These are phyloP conservation scores for Sporothrix pallida DNA, from an alignment of 2,329 filamentous ascomycete genomes.

Conservation along the genomic window DNA sequence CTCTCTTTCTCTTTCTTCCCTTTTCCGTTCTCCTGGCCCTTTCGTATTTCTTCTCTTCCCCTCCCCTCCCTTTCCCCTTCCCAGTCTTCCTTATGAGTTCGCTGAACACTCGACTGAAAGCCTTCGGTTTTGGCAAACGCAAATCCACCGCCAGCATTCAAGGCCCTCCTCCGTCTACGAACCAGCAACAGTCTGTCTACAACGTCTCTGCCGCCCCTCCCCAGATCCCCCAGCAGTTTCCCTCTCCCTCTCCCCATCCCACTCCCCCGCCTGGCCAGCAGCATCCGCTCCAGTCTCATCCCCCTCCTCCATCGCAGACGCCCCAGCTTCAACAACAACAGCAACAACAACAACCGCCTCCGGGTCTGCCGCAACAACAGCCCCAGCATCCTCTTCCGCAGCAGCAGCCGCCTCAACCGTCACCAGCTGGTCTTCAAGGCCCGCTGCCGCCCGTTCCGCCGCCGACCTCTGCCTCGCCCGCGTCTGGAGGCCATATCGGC, in stretches of 20 bases:
- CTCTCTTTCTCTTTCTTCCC: conserved; percentile 4
- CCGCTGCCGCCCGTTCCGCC: conserved; percentile 28
- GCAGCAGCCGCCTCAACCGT: conserved; percentile 43
- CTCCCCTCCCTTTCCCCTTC: conserved; percentile 41
- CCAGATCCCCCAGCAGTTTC: conserved; percentile 60
- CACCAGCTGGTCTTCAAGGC: conserved; percentile 39
- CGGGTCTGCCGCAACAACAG: conserved; percentile 33
- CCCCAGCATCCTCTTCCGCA: conserved; percentile 35
- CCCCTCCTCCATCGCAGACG: conserved; percentile 38
- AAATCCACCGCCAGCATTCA: conserved; percentile 70
- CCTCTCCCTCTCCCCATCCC: conserved; percentile 40
- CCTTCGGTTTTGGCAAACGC: conserved; percentile 81
- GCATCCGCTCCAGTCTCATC: conserved; percentile 36
- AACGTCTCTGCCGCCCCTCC: conserved; percentile 44
- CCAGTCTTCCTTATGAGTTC: conserved; percentile 67
- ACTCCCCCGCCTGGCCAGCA: conserved; percentile 34
- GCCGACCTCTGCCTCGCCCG: conserved; percentile 40
- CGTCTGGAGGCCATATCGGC: conserved; percentile 51
- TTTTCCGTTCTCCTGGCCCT: conserved; percentile 12
- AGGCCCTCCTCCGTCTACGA: conserved; percentile 41
- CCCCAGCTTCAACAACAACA: conserved; percentile 34
- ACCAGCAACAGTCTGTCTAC: conserved; percentile 32
- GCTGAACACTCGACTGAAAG: conserved; percentile 65
- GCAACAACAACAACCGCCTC: conserved; percentile 37
- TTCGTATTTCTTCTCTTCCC: conserved; percentile 42